These are phyloP conservation scores for Nothophaeocryptopus gaeumannii DNA, from an alignment of 2,329 filamentous ascomycete species.

Conservation along the genomic window DNA sequence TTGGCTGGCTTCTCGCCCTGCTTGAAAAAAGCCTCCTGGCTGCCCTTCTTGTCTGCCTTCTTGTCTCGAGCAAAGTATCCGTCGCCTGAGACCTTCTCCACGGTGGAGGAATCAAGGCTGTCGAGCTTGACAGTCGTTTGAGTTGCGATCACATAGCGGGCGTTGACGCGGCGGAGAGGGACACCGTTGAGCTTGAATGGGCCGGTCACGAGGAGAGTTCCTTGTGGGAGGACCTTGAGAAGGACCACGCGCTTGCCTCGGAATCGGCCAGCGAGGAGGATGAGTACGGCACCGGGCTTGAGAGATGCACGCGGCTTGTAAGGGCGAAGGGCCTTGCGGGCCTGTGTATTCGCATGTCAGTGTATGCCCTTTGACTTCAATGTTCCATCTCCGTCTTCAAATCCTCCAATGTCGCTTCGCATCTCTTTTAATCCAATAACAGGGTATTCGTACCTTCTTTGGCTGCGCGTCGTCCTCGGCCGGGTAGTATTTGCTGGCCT, in stretches of 20 bases:
- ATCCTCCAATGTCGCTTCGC: neutral
- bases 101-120: slow-evolving; percentile 68
- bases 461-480: slow-evolving; percentile 83
- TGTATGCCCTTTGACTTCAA: slow-evolving; percentile 8
- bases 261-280: slow-evolving; percentile 99
- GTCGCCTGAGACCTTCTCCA: slow-evolving; percentile 75
- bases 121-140: slow-evolving; percentile 79
- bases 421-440: neutral
- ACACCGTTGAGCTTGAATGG: slow-evolving; percentile 99
- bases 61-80: slow-evolving; percentile 98
- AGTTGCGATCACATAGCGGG: slow-evolving; percentile 90
- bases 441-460: slow-evolving; percentile 76
- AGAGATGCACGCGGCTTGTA: slow-evolving; percentile 86
- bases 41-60: slow-evolving; percentile 83
- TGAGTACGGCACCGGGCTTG: slow-evolving; percentile 92
- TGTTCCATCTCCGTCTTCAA: neutral
- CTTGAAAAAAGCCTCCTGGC: slow-evolving; percentile 98
- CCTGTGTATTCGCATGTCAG: slow-evolving; percentile 52
- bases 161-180: slow-evolving; percentile 88
- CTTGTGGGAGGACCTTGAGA: slow-evolving; percentile 95
- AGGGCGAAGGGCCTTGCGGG: slow-evolving; percentile 88
- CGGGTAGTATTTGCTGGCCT: slow-evolving; percentile 99
- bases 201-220: slow-evolving; percentile 97
- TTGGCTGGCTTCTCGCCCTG: slow-evolving; percentile 98
- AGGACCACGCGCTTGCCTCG: slow-evolving; percentile 99